Base-by-base conservation (phyloP, 495 filamentous ascomycete species). In the Penicillium turbatum region DNA sequence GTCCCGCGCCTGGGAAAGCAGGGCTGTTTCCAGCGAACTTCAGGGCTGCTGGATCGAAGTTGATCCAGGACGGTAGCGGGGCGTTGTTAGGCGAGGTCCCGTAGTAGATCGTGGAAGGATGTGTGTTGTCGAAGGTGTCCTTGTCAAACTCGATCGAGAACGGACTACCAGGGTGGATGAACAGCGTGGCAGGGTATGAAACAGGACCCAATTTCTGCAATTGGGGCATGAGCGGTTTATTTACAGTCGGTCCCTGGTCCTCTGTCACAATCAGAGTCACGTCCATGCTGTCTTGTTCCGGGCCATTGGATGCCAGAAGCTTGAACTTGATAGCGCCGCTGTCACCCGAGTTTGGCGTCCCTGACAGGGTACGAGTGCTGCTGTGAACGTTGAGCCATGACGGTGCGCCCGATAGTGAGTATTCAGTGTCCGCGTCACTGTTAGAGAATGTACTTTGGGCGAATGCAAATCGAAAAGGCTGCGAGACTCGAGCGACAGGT, bases 1-100 rank as follows among this genome's bases (percentile, higher is more conserved):
- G 85, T 2, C 83, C 82, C 13, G 85, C 74, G 29, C 81, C 72
- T 26, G 86, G 77, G 34, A 83, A 85, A 12, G 82, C 66, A 5
- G 90, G 91, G 4, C 85, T 85, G 39, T 71, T 80, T n/a, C 91
- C 91, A 6, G 81, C 82, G 59, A 96, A 96, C 10, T 78, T 77
- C 29, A 96, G 76, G 6, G 57, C 71, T 2, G 62, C 54, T 2
- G 79, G 58, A 61, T 95, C 83, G 60, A 97, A 96, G 10, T 68
- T 72, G 36, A 96, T 79, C 92, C 90, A 96, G 5, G 90, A 88
- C 31, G 92, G 92, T 35, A 96, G 72, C 29, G 92, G 91, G 6
- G 86, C 85, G 60, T 92, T 88, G 54, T 91, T 84, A 6, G 73
- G 72, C 34, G 87, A 86, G 10, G 86, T 83, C 19, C 90, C 87